Base-by-base conservation (phyloP, 2,329 filamentous ascomycete species). In the Fusarium nygamai region DNA sequence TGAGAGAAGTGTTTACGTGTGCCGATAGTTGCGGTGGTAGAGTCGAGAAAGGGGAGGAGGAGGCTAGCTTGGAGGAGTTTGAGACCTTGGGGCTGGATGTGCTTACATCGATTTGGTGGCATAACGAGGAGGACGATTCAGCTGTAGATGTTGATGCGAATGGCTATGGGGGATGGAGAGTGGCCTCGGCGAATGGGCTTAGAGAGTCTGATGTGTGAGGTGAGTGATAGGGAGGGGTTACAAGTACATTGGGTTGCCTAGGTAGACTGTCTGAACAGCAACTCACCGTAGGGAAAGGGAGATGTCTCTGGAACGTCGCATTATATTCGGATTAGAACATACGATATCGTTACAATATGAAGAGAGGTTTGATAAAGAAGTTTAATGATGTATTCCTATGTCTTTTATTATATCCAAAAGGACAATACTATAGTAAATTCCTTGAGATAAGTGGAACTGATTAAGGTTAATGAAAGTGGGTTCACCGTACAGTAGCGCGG, bases 391-490 rank as follows among this genome's bases (percentile, higher is more conserved):
- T 51, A 14, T 19, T 34, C 29, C 14, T 20, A 19, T 19, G n/a
- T 50, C 11, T 39, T n/a, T 41, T 31, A 16, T 29, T n/a, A 13
- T 33, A 20, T 36, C n/a, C 46, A 44, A 12, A 51, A 33, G 19
- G 12, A 27, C 24, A 46, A 33, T 19, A 14, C 20, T 8, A 41
- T 36, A 36, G 50, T 22, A 13, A 39, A 54, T 41, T 19, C 27
- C 34, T 56, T 17, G 51, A 56, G 41, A 63, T 63, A 69, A 64
- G 48, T 69, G 67, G 58, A 64, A 64, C 61, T 38, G 33, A 47
- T 60, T 58, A 71, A 63, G 67, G 67, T 70, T 70, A 54, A 60
- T 66, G 47, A 59, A n/a, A 64, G 69, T 53, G 69, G 68, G 62
- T 58, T 58, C 64, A 63, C 39, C 39, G 31, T 67, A 58, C 53